These are phyloP conservation scores for Phytomonas francai DNA, from an alignment of 208 protist species.

Conservation along the genomic window DNA sequence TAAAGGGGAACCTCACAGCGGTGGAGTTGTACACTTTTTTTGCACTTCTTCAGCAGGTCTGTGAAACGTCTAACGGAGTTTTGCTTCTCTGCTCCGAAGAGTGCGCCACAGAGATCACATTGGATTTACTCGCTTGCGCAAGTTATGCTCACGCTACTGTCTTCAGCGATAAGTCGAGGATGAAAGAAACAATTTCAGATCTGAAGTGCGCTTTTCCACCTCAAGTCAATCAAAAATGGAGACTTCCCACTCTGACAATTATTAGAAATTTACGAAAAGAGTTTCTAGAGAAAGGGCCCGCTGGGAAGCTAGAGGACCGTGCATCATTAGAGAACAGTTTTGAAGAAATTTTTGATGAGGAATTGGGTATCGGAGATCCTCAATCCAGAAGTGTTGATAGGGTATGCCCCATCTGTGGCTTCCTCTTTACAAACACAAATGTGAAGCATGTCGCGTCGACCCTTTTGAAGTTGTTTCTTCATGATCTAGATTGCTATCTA, in stretches of 20 bases:
- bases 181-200: not conserved
- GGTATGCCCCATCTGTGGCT: not conserved
- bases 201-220: not conserved
- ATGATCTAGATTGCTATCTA: not conserved
- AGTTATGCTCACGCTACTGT: not conserved
- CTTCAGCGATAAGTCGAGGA: not conserved
- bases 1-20: not conserved
- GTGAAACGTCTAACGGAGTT: not conserved
- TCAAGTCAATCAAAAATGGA: not conserved
- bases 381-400: not conserved
- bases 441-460: not conserved
- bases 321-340: not conserved
- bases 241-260: not conserved
- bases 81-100: not conserved
- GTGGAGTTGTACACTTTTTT: not conserved
- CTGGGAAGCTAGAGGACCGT: not conserved
- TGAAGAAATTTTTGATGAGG: not conserved
- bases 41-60: not conserved
- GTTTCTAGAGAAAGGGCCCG: not conserved
- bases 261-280: not conserved
- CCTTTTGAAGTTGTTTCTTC: not conserved
- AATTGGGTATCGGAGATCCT: not conserved
- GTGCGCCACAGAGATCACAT: not conserved
- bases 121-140: not conserved
- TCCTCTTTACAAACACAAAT: not conserved